phyloP scores from a whole-genome alignment of 225 moss, liverwort and hornwort genomes.

The Thuidium tamariscinum region DNA sequence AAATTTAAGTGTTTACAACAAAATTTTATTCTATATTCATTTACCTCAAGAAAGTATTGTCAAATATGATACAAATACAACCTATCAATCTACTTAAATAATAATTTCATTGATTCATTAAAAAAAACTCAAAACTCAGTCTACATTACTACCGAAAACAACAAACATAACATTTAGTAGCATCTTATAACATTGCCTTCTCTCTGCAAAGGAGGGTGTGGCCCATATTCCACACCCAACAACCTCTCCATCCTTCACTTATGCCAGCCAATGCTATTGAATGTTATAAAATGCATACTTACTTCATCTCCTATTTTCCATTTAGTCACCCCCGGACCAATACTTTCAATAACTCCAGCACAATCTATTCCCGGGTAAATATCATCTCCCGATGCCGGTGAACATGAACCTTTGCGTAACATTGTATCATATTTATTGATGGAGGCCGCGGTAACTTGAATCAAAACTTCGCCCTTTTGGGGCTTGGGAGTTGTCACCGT shows the following conservation, averaged over 20 bases:
- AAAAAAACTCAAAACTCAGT: neutral
- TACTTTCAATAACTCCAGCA: conserved; percentile 2
- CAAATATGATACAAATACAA: no score
- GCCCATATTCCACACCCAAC: no score
- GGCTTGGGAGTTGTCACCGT: neutral
- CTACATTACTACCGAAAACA: neutral
- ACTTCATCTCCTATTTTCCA: conserved; percentile 39
- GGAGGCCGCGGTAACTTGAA: neutral
- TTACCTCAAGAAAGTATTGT: neutral
- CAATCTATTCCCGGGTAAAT: conserved; percentile 26
- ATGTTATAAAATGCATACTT: neutral
- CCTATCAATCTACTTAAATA: neutral
- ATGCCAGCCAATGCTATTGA: no score
- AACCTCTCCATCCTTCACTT: no score
- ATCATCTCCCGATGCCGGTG: neutral
- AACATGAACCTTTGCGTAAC: conserved; percentile 10
- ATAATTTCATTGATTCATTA: no score
- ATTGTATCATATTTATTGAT: conserved; percentile 18
- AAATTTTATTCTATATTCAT: neutral
- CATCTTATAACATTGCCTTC: no score
- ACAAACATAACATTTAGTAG: no score
- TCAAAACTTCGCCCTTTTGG: neutral
- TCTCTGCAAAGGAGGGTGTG: no score
- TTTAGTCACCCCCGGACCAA: conserved; percentile 1
- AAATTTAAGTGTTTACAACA: neutral